These are phyloP conservation scores for Musa beccarii DNA, from an alignment of 176 grass and related monocot species.

Conservation along the genomic window DNA sequence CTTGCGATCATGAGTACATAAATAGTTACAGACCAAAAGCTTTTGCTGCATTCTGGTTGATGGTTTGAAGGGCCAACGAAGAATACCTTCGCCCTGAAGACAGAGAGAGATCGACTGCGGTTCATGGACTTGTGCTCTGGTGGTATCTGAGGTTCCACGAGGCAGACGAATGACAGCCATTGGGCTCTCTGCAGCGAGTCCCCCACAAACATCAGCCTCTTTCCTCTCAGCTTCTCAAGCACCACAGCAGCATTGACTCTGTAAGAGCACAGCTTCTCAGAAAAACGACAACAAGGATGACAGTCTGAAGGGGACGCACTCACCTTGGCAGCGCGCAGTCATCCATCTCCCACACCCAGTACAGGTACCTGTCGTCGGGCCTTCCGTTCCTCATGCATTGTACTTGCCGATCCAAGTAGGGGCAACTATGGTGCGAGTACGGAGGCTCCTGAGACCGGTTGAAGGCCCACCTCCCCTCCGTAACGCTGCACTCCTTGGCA, in stretches of 20 bases:
- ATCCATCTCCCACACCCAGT: conserved; percentile 64
- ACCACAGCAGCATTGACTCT: conserved; percentile 43
- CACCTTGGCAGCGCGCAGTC: conserved; percentile 67
- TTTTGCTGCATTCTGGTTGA: not conserved
- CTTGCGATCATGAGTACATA: not conserved
- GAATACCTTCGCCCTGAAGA: conserved; percentile 39
- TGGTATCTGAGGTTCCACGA: conserved; percentile 44
- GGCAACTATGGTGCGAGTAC: conserved; percentile 51
- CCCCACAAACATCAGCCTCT: conserved; percentile 73
- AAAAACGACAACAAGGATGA: not conserved
- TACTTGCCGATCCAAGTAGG: conserved; percentile 58
- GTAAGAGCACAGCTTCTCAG: not conserved
- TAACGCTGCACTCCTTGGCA: conserved; percentile 40
- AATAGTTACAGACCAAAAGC: too few species aligned
- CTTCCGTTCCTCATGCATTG: conserved; percentile 54
- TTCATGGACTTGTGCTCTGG: conserved; percentile 34
- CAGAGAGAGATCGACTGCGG: conserved; percentile 23
- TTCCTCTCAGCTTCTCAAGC: conserved; percentile 65
- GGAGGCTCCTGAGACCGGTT: conserved; percentile 34
- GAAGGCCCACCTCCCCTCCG: conserved; percentile 53
- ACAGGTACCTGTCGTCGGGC: conserved; percentile 56
- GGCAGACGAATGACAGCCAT: conserved; percentile 61
- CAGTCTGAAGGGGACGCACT: not conserved
- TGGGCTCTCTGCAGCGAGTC: conserved; percentile 69
- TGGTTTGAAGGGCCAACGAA: not conserved